These are phyloP conservation scores for Botryotinia globosa DNA, from an alignment of 2,329 filamentous ascomycete genomes.

Conservation along the genomic window DNA sequence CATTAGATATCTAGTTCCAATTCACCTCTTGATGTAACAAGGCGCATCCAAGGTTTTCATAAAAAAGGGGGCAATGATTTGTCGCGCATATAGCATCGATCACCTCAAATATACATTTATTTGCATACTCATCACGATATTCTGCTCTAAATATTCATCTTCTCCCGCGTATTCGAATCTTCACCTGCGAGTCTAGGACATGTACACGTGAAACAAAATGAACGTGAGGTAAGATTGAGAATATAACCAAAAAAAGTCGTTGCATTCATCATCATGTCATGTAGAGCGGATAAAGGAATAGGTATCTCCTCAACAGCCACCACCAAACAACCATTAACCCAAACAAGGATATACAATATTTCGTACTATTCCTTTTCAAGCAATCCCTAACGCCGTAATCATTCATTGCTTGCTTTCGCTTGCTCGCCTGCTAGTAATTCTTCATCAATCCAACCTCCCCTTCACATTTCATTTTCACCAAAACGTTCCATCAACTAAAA, in stretches of 20 bases:
- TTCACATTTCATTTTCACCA: background rate
- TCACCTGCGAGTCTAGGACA: background rate
- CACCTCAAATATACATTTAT: background rate
- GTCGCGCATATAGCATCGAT: background rate
- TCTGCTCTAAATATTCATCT: background rate
- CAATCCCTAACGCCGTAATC: slow-evolving; percentile 1
- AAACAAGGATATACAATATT: slow-evolving; percentile 4
- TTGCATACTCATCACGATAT: background rate
- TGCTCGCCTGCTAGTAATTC: slow-evolving; percentile 1
- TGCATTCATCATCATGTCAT: slow-evolving; percentile 17
- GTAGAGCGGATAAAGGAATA: background rate
- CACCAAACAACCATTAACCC: background rate
- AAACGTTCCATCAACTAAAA: slow-evolving; percentile 7
- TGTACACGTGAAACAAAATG: too few relatives aligned
- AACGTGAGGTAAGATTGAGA: too few relatives aligned
- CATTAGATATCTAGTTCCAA: background rate
- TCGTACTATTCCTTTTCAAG: slow-evolving; percentile 14
- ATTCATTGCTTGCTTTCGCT: background rate
- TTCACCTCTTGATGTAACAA: background rate
- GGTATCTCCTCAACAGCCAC: background rate
- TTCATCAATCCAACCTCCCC: slow-evolving; percentile 3
- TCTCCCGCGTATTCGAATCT: background rate
- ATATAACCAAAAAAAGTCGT: slow-evolving; percentile 7
- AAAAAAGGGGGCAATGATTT: background rate
- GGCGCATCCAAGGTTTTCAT: background rate